A percentile compares a stretch with the other conserved stretches of the same genome.
phyloP scores from a whole-genome alignment of 2,329 filamentous ascomycete species.

The Pleurostoma richardsiae region DNA sequence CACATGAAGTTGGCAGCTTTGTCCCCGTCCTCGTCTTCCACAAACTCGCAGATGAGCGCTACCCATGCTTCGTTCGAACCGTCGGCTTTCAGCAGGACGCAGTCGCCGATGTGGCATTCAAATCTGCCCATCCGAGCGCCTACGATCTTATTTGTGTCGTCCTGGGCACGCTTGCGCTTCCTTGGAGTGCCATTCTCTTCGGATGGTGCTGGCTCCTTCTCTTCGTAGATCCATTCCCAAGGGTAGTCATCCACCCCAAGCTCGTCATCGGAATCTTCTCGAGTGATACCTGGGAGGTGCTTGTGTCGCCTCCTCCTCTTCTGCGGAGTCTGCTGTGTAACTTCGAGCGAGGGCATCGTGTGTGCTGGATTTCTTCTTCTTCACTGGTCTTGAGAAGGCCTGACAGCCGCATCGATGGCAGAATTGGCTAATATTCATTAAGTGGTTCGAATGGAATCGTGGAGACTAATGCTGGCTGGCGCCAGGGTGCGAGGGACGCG shows the following conservation, averaged over 20 bases:
- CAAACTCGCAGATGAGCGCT: conserved; percentile 79
- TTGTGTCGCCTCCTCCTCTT: not conserved
- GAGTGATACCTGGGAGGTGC: conserved; percentile 45
- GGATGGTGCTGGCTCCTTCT: conserved; percentile 4
- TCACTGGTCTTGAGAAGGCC: no score
- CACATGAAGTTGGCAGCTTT: conserved; percentile 90
- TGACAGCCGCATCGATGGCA: no score
- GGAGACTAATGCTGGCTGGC: no score
- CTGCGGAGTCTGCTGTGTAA: not conserved
- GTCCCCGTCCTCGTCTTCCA: conserved; percentile 66
- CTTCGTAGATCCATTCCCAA: conserved; percentile 76
- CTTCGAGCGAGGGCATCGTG: not conserved
- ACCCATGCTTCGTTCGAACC: conserved; percentile 87
- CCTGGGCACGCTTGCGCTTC: conserved; percentile 27
- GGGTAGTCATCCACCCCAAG: conserved; percentile 66
- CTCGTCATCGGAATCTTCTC: conserved; percentile 87
- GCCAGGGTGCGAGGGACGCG: no score
- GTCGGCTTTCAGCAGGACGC: conserved; percentile 81
- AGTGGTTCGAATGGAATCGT: no score
- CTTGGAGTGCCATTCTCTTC: conserved; percentile 12
- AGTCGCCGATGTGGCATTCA: conserved; percentile 75
- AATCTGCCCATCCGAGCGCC: conserved; percentile 81
- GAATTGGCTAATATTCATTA: no score
- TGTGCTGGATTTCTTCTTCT: no score
- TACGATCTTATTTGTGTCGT: conserved; percentile 52